Conservation (phyloP, 164 flowering plant species). For the Amborella trichopoda region DNA sequence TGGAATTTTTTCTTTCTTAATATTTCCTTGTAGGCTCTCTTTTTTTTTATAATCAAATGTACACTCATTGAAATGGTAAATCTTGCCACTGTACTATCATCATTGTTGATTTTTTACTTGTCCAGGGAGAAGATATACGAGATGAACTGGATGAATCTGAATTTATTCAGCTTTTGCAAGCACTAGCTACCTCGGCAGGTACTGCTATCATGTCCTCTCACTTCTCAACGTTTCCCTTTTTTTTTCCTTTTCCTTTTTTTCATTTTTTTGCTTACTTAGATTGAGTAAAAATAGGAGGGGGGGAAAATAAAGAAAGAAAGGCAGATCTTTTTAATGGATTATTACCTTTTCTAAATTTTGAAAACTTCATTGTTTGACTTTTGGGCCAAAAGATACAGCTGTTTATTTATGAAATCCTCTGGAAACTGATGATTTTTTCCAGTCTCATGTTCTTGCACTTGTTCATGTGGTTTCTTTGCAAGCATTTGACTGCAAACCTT, state of each 20-base stretch:
- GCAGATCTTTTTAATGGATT: too few species aligned
- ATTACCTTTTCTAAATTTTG: too few species aligned
- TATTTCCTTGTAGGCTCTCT: not conserved
- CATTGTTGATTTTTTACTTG: not conserved
- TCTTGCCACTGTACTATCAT: slow-evolving; percentile 1
- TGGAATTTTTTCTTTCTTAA: not conserved
- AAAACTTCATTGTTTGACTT: too few species aligned
- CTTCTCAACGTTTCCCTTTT: not conserved
- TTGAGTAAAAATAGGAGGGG: too few species aligned
- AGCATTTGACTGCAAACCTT: too few species aligned
- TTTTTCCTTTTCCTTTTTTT: not conserved
- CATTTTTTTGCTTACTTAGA: not conserved
- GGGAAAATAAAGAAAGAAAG: too few species aligned
- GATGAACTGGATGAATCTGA: slow-evolving; percentile 28
- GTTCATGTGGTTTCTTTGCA: too few species aligned
- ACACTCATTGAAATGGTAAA: not conserved
- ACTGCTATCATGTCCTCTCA: not conserved
- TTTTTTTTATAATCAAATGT: not conserved
- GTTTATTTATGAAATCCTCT: too few species aligned
- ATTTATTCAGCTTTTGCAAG: slow-evolving; percentile 39
- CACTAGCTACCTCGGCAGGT: slow-evolving; percentile 69
- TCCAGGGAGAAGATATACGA: slow-evolving; percentile 42
- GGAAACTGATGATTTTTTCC: too few species aligned
- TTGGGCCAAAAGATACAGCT: too few species aligned
- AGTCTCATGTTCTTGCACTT: too few species aligned